Evolutionary conservation across 169 alveolate species (phyloP), one percentile per base, ranked within the genome.

Genomic region (Eimeria maxima): DNA sequence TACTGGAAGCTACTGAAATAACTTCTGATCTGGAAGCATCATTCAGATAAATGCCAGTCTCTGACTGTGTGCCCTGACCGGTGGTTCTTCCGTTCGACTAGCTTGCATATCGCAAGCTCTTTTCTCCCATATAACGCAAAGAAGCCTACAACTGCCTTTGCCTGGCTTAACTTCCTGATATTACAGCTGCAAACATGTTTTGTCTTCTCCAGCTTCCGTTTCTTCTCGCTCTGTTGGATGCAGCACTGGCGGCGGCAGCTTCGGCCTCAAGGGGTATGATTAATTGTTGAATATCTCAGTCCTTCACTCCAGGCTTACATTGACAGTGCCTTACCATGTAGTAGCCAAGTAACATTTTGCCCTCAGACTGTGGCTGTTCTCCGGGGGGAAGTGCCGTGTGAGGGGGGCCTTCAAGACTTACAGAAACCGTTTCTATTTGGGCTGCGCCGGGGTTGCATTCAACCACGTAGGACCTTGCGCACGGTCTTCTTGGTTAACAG

Each of bases 351-450:
- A 10, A 5, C 0, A 42, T 24, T 44, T 22, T 33, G 16, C 86
- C 38, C 44, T 76, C 86, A 76, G 63, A 38, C 63, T 57, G 90
- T 33, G 71, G 67, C 24, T 91, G 95, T n/a, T 76, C 91, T 53
- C 53, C n/a, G 20, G 47, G 29, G 57, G 45, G 14, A 18, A 76
- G 4, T 76, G 83, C 91, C 53, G 91, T 76, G 33, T 74, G 95
- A 53, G 91, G 90, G 44, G 20, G 90, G 69, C 44, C 65, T 18
- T 24, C 50, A 53, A 47, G 33, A 73, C 90, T 22, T 90, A 73
- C 18, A 47, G 47, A 33, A 90, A 42, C 65, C 44, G 90, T 63
- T 90, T 90, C 81, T 74, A 55, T n/a, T 50, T 90, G 80, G 20
- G 55, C 7, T 73, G 88, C 53, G 63, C 90, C 16, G 24, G 76